Evolutionary conservation across 768 basidiomycete species (phyloP).

Genomic region (Boletus barrowsii): DNA sequence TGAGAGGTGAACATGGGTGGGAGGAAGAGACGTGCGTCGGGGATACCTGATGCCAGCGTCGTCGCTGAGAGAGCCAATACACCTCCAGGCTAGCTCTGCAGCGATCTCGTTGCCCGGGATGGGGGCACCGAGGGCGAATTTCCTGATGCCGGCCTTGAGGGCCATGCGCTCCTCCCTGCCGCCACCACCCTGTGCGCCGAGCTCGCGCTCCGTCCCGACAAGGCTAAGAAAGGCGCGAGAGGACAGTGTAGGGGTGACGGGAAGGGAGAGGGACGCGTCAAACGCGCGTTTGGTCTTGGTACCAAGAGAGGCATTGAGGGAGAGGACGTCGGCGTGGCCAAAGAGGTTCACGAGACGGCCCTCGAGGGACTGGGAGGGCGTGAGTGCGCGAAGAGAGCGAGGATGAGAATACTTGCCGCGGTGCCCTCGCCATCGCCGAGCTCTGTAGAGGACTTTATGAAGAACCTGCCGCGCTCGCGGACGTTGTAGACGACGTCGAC

Average conservation of each 20-base stretch:
- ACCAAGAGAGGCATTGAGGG: conserved; percentile 78
- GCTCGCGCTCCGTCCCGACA: conserved; percentile 78
- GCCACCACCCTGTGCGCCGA: conserved; percentile 33
- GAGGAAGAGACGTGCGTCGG: background rate
- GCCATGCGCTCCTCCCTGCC: conserved; percentile 41
- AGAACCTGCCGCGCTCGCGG: conserved; percentile 72
- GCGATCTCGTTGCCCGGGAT: conserved; percentile 63
- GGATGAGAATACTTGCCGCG: conserved; percentile 57
- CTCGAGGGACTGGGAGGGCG: conserved; percentile 57
- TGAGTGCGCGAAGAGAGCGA: background rate
- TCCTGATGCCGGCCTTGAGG: conserved; percentile 63
- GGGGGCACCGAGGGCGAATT: conserved; percentile 13
- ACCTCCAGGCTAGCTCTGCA: conserved; percentile 79
- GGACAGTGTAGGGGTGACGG: conserved; percentile 57
- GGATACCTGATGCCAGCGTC: conserved; percentile 77
- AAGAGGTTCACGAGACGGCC: conserved; percentile 84
- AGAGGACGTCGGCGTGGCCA: conserved; percentile 86
- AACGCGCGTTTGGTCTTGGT: conserved; percentile 86
- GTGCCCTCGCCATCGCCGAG: conserved; percentile 91
- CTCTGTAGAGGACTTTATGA: conserved; percentile 81
- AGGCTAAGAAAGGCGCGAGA: conserved; percentile 69
- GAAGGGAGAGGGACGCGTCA: conserved; percentile 62
- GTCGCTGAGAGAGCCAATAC: conserved; percentile 67
- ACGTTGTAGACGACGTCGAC: conserved; percentile 81
- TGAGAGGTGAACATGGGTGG: conserved; percentile 1